Base-by-base conservation (phyloP, 441 rosid species). In the Jatropha podagrica region DNA sequence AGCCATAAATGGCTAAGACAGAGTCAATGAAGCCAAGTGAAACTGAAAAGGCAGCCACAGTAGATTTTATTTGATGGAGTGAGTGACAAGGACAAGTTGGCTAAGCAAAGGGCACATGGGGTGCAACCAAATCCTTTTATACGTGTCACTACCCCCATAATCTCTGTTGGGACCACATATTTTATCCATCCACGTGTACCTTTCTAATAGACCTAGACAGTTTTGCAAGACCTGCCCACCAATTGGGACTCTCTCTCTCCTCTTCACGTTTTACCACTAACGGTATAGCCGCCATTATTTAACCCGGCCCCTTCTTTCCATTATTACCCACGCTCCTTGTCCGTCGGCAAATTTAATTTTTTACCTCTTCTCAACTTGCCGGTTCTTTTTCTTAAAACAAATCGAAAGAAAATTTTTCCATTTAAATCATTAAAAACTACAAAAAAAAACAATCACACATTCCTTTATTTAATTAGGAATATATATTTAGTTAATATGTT, bases 91-190 rank as follows among this genome's bases (percentile, higher is more conserved):
- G 80, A 74, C 81, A 74, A 80, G 80, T 75, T 80, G 51, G 74
- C 48, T 38, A 81, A 69, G 81, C 40, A 71, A 71, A 69, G 37
- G 32, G 84, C 87, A 85, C 86, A 85, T 84, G 90, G 88, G 82
- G 18, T n/a, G 85, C 82, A 74, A 73, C 81, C 63, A 75, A 69
- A 70, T 15, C 18, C 52, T 2, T 64, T 26, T 10, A 70, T 54
- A 64, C 86, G 89, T 85, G 92, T 82, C 86, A 70, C 10, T 9
- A 15, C 62, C 83, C 81, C 63, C 37, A 17, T 6, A 11, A 59
- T 41, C 26, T 27, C 1, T 7, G 10, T 72, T 81, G 76, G 86
- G 86, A 81, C 89, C 85, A 82, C 85, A 20, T n/a, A 13, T 70
- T 49, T 48, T 70, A 71, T 77, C 80, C 68, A 62, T 71, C 69